A percentile compares a stretch with the other conserved stretches of the same genome.
Conservation (phyloP, 169 alveolate genomes). For the Blepharisma undulans region DNA sequence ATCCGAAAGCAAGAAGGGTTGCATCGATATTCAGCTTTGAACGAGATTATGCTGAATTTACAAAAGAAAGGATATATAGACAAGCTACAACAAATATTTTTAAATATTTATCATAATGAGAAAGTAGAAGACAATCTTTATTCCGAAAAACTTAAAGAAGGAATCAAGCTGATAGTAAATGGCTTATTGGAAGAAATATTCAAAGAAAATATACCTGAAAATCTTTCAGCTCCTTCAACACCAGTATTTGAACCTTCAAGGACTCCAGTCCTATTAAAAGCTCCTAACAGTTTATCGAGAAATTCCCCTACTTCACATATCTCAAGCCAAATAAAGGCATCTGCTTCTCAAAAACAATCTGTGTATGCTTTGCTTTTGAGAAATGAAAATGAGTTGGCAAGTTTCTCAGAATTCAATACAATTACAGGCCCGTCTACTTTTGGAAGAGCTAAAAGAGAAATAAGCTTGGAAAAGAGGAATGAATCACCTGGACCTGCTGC, state of each 20-base stretch:
- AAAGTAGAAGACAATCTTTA: background rate
- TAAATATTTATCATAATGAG: background rate
- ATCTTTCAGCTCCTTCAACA: background rate
- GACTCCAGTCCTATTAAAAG: background rate
- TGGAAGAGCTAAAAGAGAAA: background rate
- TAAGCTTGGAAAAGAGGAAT: background rate
- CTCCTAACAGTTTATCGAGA: background rate
- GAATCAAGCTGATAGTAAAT: background rate
- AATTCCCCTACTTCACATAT: background rate
- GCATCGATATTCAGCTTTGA: background rate
- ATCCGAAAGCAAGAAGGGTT: background rate
- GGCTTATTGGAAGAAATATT: background rate
- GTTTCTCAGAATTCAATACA: background rate
- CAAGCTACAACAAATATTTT: background rate
- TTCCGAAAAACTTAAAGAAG: background rate
- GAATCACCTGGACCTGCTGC: background rate
- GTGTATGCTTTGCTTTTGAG: background rate
- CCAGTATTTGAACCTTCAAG: background rate
- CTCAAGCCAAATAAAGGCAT: background rate
- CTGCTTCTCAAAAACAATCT: background rate
- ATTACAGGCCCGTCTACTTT: background rate
- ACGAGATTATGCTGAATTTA: background rate
- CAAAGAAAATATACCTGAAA: background rate
- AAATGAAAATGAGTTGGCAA: background rate
- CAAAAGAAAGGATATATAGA: background rate